These are phyloP conservation scores for Salvia splendens DNA, from an alignment of 257 asterid genomes.

Conservation along the genomic window DNA sequence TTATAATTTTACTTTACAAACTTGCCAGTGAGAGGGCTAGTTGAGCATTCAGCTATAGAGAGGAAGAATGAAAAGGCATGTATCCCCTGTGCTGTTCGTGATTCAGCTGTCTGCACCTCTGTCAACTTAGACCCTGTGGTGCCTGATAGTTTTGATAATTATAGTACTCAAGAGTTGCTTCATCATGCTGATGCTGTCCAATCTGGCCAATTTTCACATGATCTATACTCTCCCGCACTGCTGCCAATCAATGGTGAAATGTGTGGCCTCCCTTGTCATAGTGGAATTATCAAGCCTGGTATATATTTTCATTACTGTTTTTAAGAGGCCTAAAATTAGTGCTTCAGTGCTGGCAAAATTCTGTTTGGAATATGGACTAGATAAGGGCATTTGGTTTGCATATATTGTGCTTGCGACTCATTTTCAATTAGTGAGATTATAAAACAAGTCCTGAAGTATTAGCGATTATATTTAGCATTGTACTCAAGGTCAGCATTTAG, in stretches of 20 bases:
- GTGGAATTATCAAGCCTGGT: slow-evolving; percentile 40
- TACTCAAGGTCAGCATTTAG: neutral
- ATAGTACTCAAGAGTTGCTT: slow-evolving; percentile 46
- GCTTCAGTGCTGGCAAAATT: slow-evolving; percentile 16
- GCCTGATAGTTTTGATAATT: slow-evolving; percentile 73
- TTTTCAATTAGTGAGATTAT: no score
- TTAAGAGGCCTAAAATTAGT: slow-evolving; percentile 31
- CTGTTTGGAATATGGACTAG: slow-evolving; percentile 17
- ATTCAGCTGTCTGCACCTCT: slow-evolving; percentile 40
- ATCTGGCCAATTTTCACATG: slow-evolving; percentile 34
- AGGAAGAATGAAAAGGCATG: slow-evolving; percentile 36
- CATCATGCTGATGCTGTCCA: slow-evolving; percentile 37
- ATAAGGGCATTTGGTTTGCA: slow-evolving; percentile 21
- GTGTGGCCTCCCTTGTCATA: slow-evolving; percentile 32
- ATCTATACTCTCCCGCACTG: slow-evolving; percentile 28
- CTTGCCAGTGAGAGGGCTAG: slow-evolving; percentile 43
- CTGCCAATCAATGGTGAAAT: slow-evolving; percentile 37
- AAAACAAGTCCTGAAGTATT: neutral
- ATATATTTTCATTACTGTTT: slow-evolving; percentile 17
- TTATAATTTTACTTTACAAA: slow-evolving; percentile 21
- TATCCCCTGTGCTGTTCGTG: slow-evolving; percentile 33
- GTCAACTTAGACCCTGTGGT: slow-evolving; percentile 45
- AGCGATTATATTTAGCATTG: neutral
- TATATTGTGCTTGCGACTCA: neutral
- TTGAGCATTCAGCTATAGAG: slow-evolving; percentile 36